Percentiles rank a stretch among this genome's conserved stretches.
Evolutionary conservation across 140 eudicot genomes (phyloP).

Genomic region (Stevia rebaudiana): DNA sequence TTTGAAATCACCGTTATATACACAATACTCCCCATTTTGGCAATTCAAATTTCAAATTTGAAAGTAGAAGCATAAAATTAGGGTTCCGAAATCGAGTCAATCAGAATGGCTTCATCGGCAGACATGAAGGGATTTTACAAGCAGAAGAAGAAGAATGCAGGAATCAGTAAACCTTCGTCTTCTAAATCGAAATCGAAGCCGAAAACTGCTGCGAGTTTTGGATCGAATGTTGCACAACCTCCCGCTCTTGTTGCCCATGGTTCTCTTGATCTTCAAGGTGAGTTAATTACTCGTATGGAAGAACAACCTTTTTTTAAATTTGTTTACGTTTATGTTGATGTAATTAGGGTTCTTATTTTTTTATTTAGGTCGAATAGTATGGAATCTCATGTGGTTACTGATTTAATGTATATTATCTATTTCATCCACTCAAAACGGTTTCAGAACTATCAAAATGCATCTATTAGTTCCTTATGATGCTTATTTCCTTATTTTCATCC

Average conservation of each 20-base stretch:
- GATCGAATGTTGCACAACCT: constrained; percentile 51
- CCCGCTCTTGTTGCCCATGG: constrained; percentile 59
- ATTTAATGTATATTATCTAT: background rate
- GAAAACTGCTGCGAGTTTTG: constrained; percentile 39
- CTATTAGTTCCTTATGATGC: background rate
- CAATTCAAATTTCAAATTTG: constrained; percentile 23
- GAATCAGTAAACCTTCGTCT: constrained; percentile 44
- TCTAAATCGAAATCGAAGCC: constrained; percentile 32
- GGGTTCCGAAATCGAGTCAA: constrained; percentile 24
- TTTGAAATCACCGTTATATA: background rate
- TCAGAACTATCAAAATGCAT: background rate
- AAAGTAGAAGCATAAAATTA: constrained; percentile 5
- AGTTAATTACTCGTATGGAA: background rate
- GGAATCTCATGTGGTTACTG: background rate
- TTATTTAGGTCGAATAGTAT: constrained; percentile 8
- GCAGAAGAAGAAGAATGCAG: constrained; percentile 59
- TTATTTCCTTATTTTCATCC: background rate
- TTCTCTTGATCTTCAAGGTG: constrained; percentile 67
- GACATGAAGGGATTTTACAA: constrained; percentile 66
- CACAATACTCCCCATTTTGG: background rate
- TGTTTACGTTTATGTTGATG: background rate
- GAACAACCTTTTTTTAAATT: background rate
- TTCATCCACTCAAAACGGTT: background rate
- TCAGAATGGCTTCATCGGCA: constrained; percentile 43
- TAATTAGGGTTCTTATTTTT: constrained; percentile 14